Base-by-base conservation (phyloP, 2,329 filamentous ascomycete genomes). In the Aureobasidium leucospermi region DNA sequence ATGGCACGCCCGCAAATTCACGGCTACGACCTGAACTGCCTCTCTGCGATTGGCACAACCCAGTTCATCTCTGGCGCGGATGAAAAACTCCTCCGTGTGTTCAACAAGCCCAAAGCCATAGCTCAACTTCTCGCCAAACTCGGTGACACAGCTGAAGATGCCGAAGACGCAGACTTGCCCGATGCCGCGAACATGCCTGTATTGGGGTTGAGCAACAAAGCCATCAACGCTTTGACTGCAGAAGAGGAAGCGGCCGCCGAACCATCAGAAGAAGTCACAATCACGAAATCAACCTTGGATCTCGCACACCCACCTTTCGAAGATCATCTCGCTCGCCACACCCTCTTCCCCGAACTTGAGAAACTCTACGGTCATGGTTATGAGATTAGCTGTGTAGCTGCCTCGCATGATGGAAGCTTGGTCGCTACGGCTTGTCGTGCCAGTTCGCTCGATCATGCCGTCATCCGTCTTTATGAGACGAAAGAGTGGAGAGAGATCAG, bases 351-450 rank as follows among this genome's bases (percentile, higher is more conserved):
- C 3, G 94, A 99, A 71, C 85, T 85, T 6, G 94, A 99, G 73
- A 99, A 99, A 76, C 82, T 99, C 1, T 99, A 99, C 74, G 94
- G 94, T 1, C 94, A 99, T 74, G 94, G 94, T 32, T 96, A 96
- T 74, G 94, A 99, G 73, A 93, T 99, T 52, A 96, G 90, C 1
- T 88, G 90, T 39, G 83, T 96, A 15, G 89, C 92, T 10, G 82
- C 87, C 7, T 90, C 85, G 67, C 83, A 89, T 68, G 85, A 91
- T 66, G 87, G 88, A 11, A 78, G 74, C 3, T 73, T 96, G 23
- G 81, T 99, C 13, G 94, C 94, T 34, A 96, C 92, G 57, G 91
- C 94, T 1, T 99, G 94, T 77, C 90, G 89, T 68, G 94, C 94
- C 16, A 96, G 87, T 69, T 95, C 91, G 1, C 80, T 93, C 60